These are phyloP conservation scores for Ceratonia siliqua DNA, from an alignment of 306 rosid genomes.

Conservation along the genomic window DNA sequence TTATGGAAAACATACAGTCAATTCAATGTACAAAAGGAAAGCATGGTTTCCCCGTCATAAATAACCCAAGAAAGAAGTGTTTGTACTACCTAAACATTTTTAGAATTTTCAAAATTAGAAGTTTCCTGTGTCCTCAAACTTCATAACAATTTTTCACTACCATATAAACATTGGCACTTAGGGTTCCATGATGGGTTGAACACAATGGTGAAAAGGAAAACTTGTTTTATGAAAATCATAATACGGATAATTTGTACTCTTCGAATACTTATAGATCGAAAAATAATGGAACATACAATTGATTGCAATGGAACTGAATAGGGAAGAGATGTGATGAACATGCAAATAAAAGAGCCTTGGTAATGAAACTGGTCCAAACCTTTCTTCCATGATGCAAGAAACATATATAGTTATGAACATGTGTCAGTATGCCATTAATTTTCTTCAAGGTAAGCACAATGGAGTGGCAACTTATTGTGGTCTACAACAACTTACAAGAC, in stretches of 20 bases:
- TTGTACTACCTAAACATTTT: not conserved
- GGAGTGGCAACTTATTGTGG: not conserved
- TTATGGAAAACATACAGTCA: not conserved
- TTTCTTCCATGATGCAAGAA: not conserved
- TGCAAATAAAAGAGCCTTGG: conserved; percentile 6
- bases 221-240: not conserved
- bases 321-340: conserved; percentile 3
- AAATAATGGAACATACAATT: not conserved
- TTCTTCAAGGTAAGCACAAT: conserved; percentile 3
- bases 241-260: not conserved
- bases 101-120: not conserved
- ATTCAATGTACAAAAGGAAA: not conserved
- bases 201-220: not conserved
- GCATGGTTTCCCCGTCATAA: not conserved
- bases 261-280: too few relatives aligned
- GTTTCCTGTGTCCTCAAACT: not conserved
- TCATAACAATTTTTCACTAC: not conserved
- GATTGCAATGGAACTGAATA: not conserved
- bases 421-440: not conserved
- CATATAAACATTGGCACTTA: not conserved
- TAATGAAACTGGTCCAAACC: not conserved
- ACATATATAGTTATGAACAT: not conserved
- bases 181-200: not conserved
- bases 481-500: not conserved
- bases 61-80: not conserved